Conservation (phyloP, 164 flowering plant species). For the Berberis vulgaris region DNA sequence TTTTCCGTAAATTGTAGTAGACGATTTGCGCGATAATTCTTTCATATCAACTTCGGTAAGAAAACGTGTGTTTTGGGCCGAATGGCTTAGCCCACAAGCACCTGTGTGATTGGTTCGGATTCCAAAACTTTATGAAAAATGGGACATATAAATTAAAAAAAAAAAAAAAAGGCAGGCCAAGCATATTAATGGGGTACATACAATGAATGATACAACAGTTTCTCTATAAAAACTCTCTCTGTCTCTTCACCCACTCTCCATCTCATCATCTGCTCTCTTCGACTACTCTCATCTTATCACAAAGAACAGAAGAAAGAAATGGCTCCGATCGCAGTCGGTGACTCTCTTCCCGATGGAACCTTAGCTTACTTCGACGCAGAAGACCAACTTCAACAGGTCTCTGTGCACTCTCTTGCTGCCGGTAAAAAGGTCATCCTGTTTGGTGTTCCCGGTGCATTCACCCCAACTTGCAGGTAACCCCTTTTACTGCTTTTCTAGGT, state of each 20-base stretch:
- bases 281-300: neutral
- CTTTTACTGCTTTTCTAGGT: neutral
- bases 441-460: conserved; percentile 94
- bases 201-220: neutral
- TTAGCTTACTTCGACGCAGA: conserved; percentile 56
- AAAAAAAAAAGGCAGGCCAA: neutral
- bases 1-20: no score
- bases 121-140: no score
- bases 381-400: conserved; percentile 45
- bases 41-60: no score
- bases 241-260: neutral
- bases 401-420: conserved; percentile 69
- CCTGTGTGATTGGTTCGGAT: no score
- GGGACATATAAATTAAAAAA: no score
- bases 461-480: conserved; percentile 86
- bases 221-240: neutral
- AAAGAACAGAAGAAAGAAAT: conserved; percentile 18
- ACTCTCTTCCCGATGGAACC: conserved; percentile 62
- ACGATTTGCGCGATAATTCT: no score
- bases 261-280: neutral
- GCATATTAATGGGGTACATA: no score
- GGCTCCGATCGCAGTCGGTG: conserved; percentile 80
- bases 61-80: no score
- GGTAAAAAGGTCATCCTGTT: conserved; percentile 80
- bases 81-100: no score